Evolutionary conservation across 768 basidiomycete genomes (phyloP).

Genomic region (Tulasnella sp.): DNA sequence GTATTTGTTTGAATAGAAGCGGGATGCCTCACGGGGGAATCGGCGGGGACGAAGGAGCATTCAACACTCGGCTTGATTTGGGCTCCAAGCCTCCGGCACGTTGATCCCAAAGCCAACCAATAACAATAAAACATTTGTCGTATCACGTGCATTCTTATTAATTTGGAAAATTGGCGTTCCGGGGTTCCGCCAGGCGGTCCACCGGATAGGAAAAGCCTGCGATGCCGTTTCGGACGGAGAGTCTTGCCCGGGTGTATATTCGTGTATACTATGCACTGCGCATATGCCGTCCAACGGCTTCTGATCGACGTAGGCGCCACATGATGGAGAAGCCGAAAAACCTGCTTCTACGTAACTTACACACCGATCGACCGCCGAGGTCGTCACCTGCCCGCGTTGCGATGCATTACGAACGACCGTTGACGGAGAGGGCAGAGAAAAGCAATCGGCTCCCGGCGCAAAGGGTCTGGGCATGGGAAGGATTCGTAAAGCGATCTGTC

Average conservation of each 20-base stretch:
- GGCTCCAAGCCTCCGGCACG: too few species aligned
- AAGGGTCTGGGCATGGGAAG: background rate
- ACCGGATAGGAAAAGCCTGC: background rate
- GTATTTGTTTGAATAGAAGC: too few species aligned
- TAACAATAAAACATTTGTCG: background rate
- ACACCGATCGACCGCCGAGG: background rate
- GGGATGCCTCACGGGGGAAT: background rate
- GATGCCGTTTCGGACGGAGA: background rate
- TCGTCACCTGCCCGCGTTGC: background rate
- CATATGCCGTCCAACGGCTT: background rate
- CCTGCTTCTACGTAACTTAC: background rate
- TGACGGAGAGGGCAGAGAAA: background rate
- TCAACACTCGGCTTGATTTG: too few species aligned
- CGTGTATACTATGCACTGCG: background rate
- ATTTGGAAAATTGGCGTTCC: background rate
- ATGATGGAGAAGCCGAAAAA: background rate
- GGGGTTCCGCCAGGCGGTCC: background rate
- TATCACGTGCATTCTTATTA: too few species aligned
- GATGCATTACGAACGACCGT: background rate
- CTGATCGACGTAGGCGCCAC: background rate
- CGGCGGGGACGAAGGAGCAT: background rate
- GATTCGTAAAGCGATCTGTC: background rate
- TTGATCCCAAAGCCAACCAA: background rate
- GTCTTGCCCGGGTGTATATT: background rate
- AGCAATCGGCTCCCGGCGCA: background rate